A percentile compares a stretch with the other conserved stretches of the same genome.
Evolutionary conservation across 2,329 filamentous ascomycete genomes (phyloP).

Genomic region (Balansia obtecta): DNA sequence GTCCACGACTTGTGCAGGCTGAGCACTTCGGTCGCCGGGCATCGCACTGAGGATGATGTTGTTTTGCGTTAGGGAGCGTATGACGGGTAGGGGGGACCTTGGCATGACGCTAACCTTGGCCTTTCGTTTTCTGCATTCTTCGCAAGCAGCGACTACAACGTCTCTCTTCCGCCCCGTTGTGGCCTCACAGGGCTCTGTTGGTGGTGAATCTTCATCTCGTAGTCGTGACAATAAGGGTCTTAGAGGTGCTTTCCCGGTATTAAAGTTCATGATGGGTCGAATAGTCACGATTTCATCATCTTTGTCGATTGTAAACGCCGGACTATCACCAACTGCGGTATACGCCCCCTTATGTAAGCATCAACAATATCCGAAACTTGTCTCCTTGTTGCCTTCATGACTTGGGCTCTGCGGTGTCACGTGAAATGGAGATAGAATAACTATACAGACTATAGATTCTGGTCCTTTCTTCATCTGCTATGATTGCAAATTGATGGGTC

Average conservation of each 20-base stretch:
- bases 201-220: background rate
- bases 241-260: background rate
- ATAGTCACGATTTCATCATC: background rate
- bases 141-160: background rate
- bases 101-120: background rate
- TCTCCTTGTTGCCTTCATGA: conserved; percentile 1
- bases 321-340: too few relatives aligned
- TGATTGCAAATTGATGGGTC: too few relatives aligned
- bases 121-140: conserved; percentile 1
- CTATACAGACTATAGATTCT: too few relatives aligned
- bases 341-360: too few relatives aligned
- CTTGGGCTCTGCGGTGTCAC: background rate
- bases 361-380: too few relatives aligned
- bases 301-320: background rate
- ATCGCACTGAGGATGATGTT: background rate
- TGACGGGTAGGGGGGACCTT: too few relatives aligned
- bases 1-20: background rate
- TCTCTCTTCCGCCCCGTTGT: background rate
- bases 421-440: background rate
- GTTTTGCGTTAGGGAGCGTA: background rate
- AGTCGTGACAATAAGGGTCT: background rate
- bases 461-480: background rate
- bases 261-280: background rate
- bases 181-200: background rate
- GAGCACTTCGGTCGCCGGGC: conserved; percentile 1